Conservation (phyloP, 192 early-diverging fungal species). For the Coemansia sp. region DNA sequence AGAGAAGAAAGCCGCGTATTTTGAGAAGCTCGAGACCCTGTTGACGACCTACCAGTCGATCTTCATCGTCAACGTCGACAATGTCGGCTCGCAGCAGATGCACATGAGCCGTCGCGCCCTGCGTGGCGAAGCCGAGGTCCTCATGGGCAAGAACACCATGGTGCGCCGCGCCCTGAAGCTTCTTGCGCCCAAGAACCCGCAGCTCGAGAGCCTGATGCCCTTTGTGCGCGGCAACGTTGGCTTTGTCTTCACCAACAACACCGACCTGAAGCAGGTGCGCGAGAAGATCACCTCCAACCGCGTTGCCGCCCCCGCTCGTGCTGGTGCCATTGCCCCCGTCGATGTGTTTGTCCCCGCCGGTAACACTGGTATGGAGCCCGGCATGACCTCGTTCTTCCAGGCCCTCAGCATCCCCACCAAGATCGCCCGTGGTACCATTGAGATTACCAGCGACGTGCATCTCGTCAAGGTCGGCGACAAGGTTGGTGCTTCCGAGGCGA, state of each 20-base stretch:
- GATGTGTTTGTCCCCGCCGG: slow-evolving; percentile 90
- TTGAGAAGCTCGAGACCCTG: slow-evolving; percentile 83
- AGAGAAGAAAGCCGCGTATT: slow-evolving; percentile 94
- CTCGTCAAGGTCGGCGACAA: slow-evolving; percentile 85
- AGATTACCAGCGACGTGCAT: slow-evolving; percentile 94
- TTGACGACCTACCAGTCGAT: slow-evolving; percentile 93
- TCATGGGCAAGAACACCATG: slow-evolving; percentile 99
- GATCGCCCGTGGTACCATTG: slow-evolving; percentile 99
- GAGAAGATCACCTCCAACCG: slow-evolving; percentile 89
- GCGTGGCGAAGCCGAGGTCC: slow-evolving; percentile 86
- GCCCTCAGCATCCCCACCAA: slow-evolving; percentile 99
- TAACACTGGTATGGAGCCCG: slow-evolving; percentile 99
- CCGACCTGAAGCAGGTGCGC: slow-evolving; percentile 91
- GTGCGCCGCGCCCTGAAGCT: slow-evolving; percentile 78
- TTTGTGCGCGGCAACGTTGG: slow-evolving; percentile 94
- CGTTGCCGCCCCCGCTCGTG: slow-evolving; percentile 95
- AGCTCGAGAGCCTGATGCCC: slow-evolving; percentile 79
- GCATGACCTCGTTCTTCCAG: slow-evolving; percentile 99
- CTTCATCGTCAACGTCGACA: slow-evolving; percentile 99
- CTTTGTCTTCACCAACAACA: slow-evolving; percentile 97
- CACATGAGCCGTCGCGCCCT: slow-evolving; percentile 91
- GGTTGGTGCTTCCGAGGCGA: slow-evolving; percentile 98
- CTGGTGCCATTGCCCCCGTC: slow-evolving; percentile 90
- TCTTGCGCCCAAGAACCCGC: slow-evolving; percentile 69
- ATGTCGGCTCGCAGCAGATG: slow-evolving; percentile 99